Evolutionary conservation across 768 basidiomycete species (phyloP).

Genomic region (Rhodotorula kratochvilovae): DNA sequence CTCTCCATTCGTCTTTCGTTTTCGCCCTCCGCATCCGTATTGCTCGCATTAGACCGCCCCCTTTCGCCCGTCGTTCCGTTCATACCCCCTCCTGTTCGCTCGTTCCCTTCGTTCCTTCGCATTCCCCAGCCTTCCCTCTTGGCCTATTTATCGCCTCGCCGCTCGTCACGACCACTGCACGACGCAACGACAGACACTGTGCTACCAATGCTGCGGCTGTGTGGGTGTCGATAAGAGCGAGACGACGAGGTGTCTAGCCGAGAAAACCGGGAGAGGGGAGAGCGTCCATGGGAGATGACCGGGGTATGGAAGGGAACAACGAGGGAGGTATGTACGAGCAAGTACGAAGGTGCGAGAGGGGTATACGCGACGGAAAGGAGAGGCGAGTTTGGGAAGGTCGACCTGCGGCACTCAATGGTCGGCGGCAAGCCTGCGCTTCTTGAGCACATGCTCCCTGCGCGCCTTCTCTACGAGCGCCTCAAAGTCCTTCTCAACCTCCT

Average conservation of each 20-base stretch:
- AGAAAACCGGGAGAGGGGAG: no score
- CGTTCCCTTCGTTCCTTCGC: neutral
- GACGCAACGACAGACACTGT: neutral
- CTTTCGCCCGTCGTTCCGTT: no score
- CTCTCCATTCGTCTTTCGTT: neutral
- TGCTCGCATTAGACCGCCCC: neutral
- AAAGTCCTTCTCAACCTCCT: conserved; percentile 11
- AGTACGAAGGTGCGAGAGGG: neutral
- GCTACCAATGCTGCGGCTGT: no score
- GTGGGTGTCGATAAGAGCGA: no score
- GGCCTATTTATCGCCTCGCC: no score
- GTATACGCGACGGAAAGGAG: neutral
- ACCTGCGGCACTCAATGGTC: neutral
- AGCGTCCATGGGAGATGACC: no score
- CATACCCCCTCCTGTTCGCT: no score
- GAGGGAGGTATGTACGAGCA: no score
- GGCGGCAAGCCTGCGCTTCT: neutral
- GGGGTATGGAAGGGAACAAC: no score
- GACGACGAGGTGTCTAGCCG: neutral
- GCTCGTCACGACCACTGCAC: neutral
- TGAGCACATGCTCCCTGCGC: neutral
- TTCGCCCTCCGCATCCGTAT: no score
- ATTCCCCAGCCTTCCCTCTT: neutral
- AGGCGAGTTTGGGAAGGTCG: no score
- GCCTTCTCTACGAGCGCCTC: neutral